Evolutionary conservation across 441 rosid genomes (phyloP).

Genomic region (Mallotus japonicus): DNA sequence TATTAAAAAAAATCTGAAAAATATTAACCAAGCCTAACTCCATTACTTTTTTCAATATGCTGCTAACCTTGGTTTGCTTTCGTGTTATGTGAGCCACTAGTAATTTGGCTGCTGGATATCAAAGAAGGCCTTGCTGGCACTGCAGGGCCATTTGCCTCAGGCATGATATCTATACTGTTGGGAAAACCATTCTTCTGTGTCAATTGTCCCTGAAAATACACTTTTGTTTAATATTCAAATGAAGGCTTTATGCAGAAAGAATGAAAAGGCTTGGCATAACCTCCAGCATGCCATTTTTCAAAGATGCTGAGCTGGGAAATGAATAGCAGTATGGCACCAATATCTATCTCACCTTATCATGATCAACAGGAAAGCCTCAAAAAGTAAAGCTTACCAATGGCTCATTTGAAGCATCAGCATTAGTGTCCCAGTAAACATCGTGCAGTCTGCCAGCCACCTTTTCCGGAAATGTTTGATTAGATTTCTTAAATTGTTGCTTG

Average conservation of each 20-base stretch:
- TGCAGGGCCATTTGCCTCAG: slow-evolving; percentile 27
- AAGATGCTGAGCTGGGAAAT: slow-evolving; percentile 10
- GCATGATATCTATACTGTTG: slow-evolving; percentile 27
- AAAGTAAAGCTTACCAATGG: slow-evolving; percentile 35
- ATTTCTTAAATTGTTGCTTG: slow-evolving; percentile 66
- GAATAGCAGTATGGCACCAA: neutral
- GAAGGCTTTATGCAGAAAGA: neutral
- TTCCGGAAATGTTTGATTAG: slow-evolving; percentile 35
- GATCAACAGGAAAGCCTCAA: slow-evolving; percentile 6
- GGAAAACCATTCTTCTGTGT: slow-evolving; percentile 31
- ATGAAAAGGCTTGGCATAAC: neutral
- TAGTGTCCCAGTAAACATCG: slow-evolving; percentile 33
- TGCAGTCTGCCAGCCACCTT: slow-evolving; percentile 32
- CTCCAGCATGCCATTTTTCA: slow-evolving; percentile 2
- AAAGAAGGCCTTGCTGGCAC: slow-evolving; percentile 9
- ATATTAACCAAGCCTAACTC: neutral
- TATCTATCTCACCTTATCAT: slow-evolving; percentile 9
- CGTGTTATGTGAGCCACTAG: slow-evolving; percentile 17
- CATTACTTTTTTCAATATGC: slow-evolving; percentile 2
- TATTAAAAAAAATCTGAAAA: slow-evolving; percentile 11
- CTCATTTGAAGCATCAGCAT: slow-evolving; percentile 32
- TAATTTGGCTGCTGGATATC: slow-evolving; percentile 18
- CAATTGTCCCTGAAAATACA: slow-evolving; percentile 34
- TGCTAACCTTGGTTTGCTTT: slow-evolving; percentile 45
- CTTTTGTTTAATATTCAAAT: slow-evolving; percentile 12